Conservation (phyloP, 768 basidiomycete species). For the Hydnum rufescens region DNA sequence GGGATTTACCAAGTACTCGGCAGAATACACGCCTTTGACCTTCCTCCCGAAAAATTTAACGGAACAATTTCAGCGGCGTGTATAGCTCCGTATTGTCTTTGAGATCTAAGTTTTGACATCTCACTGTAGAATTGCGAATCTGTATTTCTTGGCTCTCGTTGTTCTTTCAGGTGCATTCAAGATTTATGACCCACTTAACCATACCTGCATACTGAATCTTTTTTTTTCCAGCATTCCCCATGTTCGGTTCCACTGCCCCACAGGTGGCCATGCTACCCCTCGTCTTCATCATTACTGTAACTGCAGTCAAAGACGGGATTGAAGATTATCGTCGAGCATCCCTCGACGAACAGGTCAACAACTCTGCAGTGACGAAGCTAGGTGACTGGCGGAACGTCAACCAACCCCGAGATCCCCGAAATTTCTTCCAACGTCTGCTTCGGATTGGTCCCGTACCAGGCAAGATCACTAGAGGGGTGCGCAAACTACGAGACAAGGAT, state of each 20-base stretch:
- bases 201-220: conserved; percentile 2
- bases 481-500: conserved; percentile 66
- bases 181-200: neutral
- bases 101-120: neutral
- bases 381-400: conserved; percentile 84
- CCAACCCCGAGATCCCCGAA: conserved; percentile 53
- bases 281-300: conserved; percentile 68
- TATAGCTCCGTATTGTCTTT: conserved; percentile 3
- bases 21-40: conserved; percentile 79
- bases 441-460: conserved; percentile 45
- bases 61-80: conserved; percentile 81
- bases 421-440: conserved; percentile 56
- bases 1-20: neutral
- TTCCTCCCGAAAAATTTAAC: conserved; percentile 89
- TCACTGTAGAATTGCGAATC: conserved; percentile 51
- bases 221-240: conserved; percentile 44
- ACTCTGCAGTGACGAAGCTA: conserved; percentile 76
- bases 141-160: conserved; percentile 78
- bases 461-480: conserved; percentile 65
- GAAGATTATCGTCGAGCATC: conserved; percentile 85
- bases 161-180: conserved; percentile 45
- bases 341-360: conserved; percentile 90
- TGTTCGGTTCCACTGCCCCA: conserved; percentile 78
- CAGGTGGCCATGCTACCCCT: conserved; percentile 70
- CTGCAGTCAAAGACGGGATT: conserved; percentile 86